These are phyloP conservation scores for Verticillium isaacii DNA, from an alignment of 2,329 filamentous ascomycete genomes.

Conservation along the genomic window DNA sequence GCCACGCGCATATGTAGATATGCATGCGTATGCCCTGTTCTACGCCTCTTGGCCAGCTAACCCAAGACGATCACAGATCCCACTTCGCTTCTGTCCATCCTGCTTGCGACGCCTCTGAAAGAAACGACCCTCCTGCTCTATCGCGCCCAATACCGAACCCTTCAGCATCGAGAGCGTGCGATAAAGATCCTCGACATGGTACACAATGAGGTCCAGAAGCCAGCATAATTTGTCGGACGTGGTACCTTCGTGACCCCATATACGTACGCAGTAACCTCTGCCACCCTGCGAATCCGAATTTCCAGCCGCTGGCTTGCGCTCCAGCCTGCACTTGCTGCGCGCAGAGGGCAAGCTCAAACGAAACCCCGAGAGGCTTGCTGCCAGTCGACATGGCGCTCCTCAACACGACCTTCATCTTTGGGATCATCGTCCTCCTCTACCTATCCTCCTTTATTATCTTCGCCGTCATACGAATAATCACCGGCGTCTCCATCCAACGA, in stretches of 20 bases:
- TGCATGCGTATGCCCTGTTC: neutral
- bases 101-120: neutral
- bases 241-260: neutral
- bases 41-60: neutral
- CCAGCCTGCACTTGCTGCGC: too few species aligned
- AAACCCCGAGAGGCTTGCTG: conserved; percentile 1
- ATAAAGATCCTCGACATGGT: neutral
- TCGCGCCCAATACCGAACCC: neutral
- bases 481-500: conserved; percentile 91
- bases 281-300: neutral
- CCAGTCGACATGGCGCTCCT: conserved; percentile 55
- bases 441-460: conserved; percentile 90
- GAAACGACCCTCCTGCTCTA: neutral
- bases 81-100: neutral
- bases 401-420: conserved; percentile 78
- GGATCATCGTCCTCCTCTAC: conserved; percentile 80
- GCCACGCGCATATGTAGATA: neutral
- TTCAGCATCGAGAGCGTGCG: neutral
- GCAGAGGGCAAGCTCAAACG: too few species aligned
- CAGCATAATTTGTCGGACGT: neutral
- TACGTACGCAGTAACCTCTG: neutral
- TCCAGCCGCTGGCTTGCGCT: neutral
- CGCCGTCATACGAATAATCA: conserved; percentile 85
- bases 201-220: neutral
- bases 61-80: neutral